Percentiles rank a stretch among this genome's conserved stretches.
These are phyloP conservation scores for Microascus cirrosus DNA, from an alignment of 2,329 filamentous ascomycete genomes.

Conservation along the genomic window DNA sequence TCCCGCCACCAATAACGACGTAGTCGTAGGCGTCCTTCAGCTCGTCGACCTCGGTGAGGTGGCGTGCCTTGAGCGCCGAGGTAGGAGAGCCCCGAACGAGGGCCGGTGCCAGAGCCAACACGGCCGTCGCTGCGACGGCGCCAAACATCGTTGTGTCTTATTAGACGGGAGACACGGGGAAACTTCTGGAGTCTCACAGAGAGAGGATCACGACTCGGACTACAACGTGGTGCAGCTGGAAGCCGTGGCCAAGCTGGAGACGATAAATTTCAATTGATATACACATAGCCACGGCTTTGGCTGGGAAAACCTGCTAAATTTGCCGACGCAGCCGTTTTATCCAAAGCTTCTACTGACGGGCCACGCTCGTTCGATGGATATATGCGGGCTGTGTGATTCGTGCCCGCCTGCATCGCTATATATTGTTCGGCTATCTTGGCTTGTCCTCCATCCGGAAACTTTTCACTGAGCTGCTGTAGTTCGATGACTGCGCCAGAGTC, in stretches of 20 bases:
- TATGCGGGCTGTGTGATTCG: neutral
- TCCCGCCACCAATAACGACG: constrained; percentile 12
- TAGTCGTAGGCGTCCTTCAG: constrained; percentile 9
- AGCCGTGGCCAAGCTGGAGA: too few species aligned
- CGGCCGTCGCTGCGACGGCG: neutral
- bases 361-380: neutral
- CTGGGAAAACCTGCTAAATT: neutral
- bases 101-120: neutral
- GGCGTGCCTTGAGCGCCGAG: neutral
- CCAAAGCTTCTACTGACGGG: neutral
- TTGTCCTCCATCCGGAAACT: neutral
- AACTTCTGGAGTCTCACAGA: too few species aligned
- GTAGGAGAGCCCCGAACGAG: neutral
- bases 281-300: too few species aligned
- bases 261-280: too few species aligned
- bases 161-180: neutral
- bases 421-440: neutral
- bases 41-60: neutral
- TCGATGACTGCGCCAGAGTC: too few species aligned
- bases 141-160: neutral
- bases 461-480: too few species aligned
- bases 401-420: neutral
- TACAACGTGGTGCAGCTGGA: too few species aligned
- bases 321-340: neutral
- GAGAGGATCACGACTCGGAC: too few species aligned